Conservation (phyloP, 192 early-diverging fungal species). For the Coemansia erecta region DNA sequence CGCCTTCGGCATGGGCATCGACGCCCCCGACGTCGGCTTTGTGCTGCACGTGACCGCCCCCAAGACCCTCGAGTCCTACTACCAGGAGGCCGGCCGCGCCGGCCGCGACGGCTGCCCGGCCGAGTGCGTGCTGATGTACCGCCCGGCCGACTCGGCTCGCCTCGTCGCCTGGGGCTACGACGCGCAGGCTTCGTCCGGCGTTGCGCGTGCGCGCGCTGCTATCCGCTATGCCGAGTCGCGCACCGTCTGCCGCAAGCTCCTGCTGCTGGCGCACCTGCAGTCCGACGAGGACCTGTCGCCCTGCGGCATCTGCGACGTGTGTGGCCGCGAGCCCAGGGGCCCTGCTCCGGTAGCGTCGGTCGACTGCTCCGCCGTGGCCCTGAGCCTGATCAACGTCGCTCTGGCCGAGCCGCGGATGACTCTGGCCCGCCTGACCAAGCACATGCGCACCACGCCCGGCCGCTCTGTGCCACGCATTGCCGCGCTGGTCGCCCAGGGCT, state of each 20-base stretch:
- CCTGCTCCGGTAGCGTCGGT: slow-evolving; percentile 11
- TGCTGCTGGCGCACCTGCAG: slow-evolving; percentile 40
- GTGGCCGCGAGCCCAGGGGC: neutral
- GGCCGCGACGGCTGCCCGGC: slow-evolving; percentile 68
- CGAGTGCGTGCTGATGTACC: slow-evolving; percentile 68
- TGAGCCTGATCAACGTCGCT: slow-evolving; percentile 25
- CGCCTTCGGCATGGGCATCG: slow-evolving; percentile 58
- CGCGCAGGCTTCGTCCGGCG: slow-evolving; percentile 55
- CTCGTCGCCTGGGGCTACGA: slow-evolving; percentile 61
- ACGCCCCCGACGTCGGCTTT: slow-evolving; percentile 53
- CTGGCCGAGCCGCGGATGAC: slow-evolving; percentile 33
- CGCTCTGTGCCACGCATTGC: slow-evolving; percentile 21
- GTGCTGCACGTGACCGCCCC: slow-evolving; percentile 53
- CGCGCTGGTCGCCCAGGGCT: slow-evolving; percentile 26
- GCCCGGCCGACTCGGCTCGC: slow-evolving; percentile 61
- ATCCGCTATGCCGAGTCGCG: slow-evolving; percentile 63
- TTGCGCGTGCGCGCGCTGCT: slow-evolving; percentile 61
- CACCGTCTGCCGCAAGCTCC: slow-evolving; percentile 59
- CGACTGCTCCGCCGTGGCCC: slow-evolving; percentile 48
- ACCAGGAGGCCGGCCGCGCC: slow-evolving; percentile 74
- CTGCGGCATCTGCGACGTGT: slow-evolving; percentile 26
- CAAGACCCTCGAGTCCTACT: slow-evolving; percentile 60
- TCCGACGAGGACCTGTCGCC: slow-evolving; percentile 15
- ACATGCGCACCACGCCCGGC: slow-evolving; percentile 23
- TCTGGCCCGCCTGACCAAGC: slow-evolving; percentile 32